These are phyloP conservation scores for Penicillium corylophilum DNA, from an alignment of 2,329 filamentous ascomycete genomes.

Conservation along the genomic window DNA sequence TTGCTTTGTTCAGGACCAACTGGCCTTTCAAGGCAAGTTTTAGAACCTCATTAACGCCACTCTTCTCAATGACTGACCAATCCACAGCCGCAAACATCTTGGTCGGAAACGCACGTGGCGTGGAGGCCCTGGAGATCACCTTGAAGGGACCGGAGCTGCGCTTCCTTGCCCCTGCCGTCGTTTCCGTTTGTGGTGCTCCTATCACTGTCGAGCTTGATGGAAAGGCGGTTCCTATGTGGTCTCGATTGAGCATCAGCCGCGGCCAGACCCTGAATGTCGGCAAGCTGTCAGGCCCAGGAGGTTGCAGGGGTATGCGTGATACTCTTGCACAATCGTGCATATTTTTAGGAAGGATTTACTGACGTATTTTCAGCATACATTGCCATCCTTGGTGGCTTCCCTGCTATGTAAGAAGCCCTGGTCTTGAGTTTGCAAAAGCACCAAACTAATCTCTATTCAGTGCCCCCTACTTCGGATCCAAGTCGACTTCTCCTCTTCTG, in stretches of 20 bases:
- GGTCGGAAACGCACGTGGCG: neutral
- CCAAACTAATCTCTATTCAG: too few relatives aligned
- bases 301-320: too few relatives aligned
- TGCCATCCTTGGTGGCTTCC: neutral
- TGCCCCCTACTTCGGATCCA: conserved; percentile 54
- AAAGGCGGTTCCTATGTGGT: neutral
- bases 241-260: neutral
- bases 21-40: too few relatives aligned
- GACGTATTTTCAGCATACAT: neutral
- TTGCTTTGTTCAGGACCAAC: too few relatives aligned
- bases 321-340: too few relatives aligned
- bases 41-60: too few relatives aligned
- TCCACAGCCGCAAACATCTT: neutral
- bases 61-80: too few relatives aligned
- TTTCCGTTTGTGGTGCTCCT: neutral
- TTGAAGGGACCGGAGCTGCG: neutral
- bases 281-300: too few relatives aligned
- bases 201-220: neutral
- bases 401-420: too few relatives aligned
- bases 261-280: neutral
- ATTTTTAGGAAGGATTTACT: too few relatives aligned
- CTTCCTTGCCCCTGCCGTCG: neutral
- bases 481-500: conserved; percentile 58
- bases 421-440: too few relatives aligned
- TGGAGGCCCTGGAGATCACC: neutral